Evolutionary conservation across 306 rosid genomes (phyloP).

Genomic region (Sechiopsis laciniata): DNA sequence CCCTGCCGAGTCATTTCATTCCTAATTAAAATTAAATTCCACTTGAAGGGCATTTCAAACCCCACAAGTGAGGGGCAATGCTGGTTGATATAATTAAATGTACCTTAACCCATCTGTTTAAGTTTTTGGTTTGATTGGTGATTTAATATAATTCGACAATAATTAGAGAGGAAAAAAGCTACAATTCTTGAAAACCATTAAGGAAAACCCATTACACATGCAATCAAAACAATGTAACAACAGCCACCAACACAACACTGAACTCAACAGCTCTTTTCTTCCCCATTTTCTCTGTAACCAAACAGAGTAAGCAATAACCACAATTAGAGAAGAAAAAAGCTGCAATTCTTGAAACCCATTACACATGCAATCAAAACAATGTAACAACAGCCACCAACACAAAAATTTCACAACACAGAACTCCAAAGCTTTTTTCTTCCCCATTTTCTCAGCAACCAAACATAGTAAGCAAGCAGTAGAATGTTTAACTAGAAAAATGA

Average conservation of each 20-base stretch:
- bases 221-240: conserved; percentile 9
- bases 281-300: conserved; percentile 7
- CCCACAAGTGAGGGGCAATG: too few relatives aligned
- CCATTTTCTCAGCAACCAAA: conserved; percentile 13
- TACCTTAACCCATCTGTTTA: too few relatives aligned
- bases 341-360: background rate
- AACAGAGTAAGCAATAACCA: conserved; percentile 10
- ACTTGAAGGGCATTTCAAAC: too few relatives aligned
- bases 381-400: background rate
- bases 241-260: background rate
- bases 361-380: conserved; percentile 12
- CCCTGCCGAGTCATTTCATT: too few relatives aligned
- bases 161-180: conserved; percentile 13
- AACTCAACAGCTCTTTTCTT: background rate
- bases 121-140: too few relatives aligned
- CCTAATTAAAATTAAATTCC: too few relatives aligned
- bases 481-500: background rate
- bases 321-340: conserved; percentile 10
- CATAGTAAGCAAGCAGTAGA: background rate
- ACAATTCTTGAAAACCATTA: background rate
- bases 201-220: conserved; percentile 5
- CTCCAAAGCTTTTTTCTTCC: background rate
- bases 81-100: too few relatives aligned
- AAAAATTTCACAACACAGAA: background rate
- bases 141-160: too few relatives aligned